A percentile compares a stretch with the other conserved stretches of the same genome.
Conservation (phyloP, 2,329 filamentous ascomycete species). For the Fusarium udum region DNA sequence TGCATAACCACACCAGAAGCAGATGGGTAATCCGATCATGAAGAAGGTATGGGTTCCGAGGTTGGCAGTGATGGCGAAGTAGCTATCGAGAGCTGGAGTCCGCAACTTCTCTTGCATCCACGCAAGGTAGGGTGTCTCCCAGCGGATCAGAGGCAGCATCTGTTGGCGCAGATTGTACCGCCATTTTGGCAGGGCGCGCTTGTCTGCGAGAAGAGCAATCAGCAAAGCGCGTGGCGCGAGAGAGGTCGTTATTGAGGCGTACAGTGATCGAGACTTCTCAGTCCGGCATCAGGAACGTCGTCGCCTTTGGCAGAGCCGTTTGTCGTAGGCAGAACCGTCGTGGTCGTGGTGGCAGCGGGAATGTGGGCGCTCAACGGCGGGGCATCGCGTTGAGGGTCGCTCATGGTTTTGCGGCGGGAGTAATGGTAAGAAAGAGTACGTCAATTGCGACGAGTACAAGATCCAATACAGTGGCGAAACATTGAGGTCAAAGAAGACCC, state of each 20-base stretch:
- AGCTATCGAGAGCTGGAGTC: slow-evolving; percentile 87
- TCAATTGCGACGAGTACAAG: slow-evolving; percentile 37
- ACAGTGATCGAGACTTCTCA: slow-evolving; percentile 84
- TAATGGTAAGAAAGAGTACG: slow-evolving; percentile 10
- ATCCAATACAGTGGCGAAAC: slow-evolving; percentile 25
- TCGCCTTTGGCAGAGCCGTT: slow-evolving; percentile 33
- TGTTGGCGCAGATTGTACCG: slow-evolving; percentile 84
- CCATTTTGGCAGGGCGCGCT: slow-evolving; percentile 84
- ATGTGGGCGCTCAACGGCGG: slow-evolving; percentile 37
- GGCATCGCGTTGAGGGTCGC: slow-evolving; percentile 47
- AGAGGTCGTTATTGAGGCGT: slow-evolving; percentile 29
- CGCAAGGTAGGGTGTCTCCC: slow-evolving; percentile 95
- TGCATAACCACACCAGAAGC: slow-evolving; percentile 95
- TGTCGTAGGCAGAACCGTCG: slow-evolving; percentile 16
- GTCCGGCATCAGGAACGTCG: slow-evolving; percentile 71
- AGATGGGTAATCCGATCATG: slow-evolving; percentile 92
- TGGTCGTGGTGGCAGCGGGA: slow-evolving; percentile 24
- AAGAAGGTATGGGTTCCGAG: slow-evolving; percentile 98
- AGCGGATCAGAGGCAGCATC: slow-evolving; percentile 86
- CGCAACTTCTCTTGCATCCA: slow-evolving; percentile 83
- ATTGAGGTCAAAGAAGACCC: slow-evolving; percentile 18
- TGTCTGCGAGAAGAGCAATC: slow-evolving; percentile 65
- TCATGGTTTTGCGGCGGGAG: slow-evolving; percentile 42
- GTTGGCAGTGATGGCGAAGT: slow-evolving; percentile 97
- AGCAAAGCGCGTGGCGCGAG: slow-evolving; percentile 6